Evolutionary conservation across 1,139 yeast species (phyloP), one percentile per base, ranked within the genome.

Genomic region (Nakaseomyces delphensis): DNA sequence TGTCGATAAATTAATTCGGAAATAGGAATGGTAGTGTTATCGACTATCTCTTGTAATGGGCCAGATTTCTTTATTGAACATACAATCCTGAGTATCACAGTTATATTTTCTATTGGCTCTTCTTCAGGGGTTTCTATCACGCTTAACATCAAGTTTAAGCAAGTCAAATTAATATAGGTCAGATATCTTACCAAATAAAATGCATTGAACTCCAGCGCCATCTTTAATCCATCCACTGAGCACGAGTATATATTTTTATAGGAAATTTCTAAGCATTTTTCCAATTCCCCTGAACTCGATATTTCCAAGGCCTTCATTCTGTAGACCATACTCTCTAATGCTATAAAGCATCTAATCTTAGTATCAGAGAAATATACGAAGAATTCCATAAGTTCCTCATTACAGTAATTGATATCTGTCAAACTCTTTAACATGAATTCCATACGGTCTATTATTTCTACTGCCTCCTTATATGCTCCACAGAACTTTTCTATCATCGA

Each of bases 401-500:
- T 19, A 3, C 35, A 33, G 5, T 19, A 27, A 9, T 32, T 18
- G 19, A 18, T 18, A 15, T 33, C 19, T 2, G 35, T 18, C 15
- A 44, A 39, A 11, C 39, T 36, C 2, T 19, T 24, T 4, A 43
- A 10, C 9, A 36, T 36, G 13, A 31, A 28, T 28, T 38, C 38
- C 19, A 41, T 9, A 31, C 18, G 3, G 13, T 19, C n/a, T 10
- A 43, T 28, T 7, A 43, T n/a, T 20, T 30, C 25, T 18, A n/a
- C 24, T 2, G 42, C 18, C 4, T 32, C 11, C 6, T 13, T 18
- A 35, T 38, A 28, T 7, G 41, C 28, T 10, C 16, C 28, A 14
- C 41, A 37, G 14, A 48, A 36, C 13, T 47, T 40, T 9, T 30
- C 36, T 14, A 35, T 16, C 13, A 32, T n/a, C 3, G 33, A 36